Base-by-base conservation (phyloP, 441 rosid species). In the Mallotus japonicus region DNA sequence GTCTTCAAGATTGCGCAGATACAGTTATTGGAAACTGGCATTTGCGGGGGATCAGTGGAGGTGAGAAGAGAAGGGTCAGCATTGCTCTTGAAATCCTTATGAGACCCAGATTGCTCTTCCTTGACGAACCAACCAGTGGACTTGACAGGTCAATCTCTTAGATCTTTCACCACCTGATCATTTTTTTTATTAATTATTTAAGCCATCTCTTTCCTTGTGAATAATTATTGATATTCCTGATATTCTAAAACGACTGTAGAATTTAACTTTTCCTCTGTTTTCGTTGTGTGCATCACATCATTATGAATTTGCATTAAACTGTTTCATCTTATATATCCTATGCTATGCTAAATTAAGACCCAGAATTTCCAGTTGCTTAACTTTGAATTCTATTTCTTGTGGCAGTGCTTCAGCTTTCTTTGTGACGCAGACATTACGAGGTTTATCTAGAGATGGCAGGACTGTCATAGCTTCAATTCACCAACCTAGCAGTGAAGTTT, bases 11-110 rank as follows among this genome's bases (percentile, higher is more conserved):
- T 40, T 95, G 99, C 54, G 96, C 97, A 2, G 94, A 92, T 70
- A 95, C 97, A 13, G 95, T 89, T 22, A 87, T 95, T 60, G 99
- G 97, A 74, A 95, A 95, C 72, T 95, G 99, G 99, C 97, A 95
- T 89, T 75, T 91, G 74, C 90, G 99, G 9, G 99, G 99, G 11
- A 86, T 95, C 73, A 95, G 99, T 62, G 97, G 99, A 17, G 99
- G 99, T 6, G 99, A 95, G 81, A 95, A 87, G 90, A 82, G 97
- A 69, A 77, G 99, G 69, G 97, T 92, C 68, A 92, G 99, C 84
- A 95, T 95, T 17, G 99, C 99, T 75, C 92, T 95, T 61, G 99
- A 95, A 77, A 95, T 95, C 77, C 85, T 95, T 68, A 95, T 87
- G 91, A 89, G 99, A 83, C 99, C 97, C 34, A 82, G 97, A 81